Evolutionary conservation across 2,329 filamentous ascomycete genomes (phyloP), one percentile per base, ranked within the genome.

Genomic region (Claviceps cyperi): DNA sequence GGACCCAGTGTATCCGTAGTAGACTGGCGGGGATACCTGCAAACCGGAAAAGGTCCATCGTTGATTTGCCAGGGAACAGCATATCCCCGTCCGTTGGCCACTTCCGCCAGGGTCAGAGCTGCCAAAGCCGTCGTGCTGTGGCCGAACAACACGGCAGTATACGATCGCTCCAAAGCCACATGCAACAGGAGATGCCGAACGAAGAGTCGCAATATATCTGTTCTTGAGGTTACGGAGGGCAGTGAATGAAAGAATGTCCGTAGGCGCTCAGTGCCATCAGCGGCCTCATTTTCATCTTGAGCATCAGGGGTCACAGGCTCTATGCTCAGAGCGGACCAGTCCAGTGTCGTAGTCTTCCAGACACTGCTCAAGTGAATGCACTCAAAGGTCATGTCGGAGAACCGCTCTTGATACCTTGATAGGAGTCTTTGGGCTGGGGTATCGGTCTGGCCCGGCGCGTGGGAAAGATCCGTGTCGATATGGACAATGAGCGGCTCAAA

Each of bases 71-170:
- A 91, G 1, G 90, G 86, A 19, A 97, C 69, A 4, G 84, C 80
- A 57, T 84, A 89, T 1, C 91, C 92, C 46, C 91, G 78, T 1
- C 92, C 92, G 67, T 95, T 96, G 22, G 91, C 89, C 2, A 91
- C 89, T 67, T 92, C 87, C 6, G 87, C 75, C 14, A 98, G 77
- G 0, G 88, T 86, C 59, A 87, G 81, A 57, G 91, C 87, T 4
- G 92, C 91, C 32, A 98, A 79, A 15, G 82, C 79, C 5, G 89
- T 96, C 19, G 92, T 95, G 56, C 81, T 94, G 66, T 91, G 83
- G 21, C 86, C 90, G 65, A 92, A 83, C 1, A 97, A 67, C 41
- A 97, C 75, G 13, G 80, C 81, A 55, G 83, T 77, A 62, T 82
- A 92, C 13, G 62, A 67, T 28, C 74, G 67, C 15, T 69, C 64